Evolutionary conservation across 257 asterid genomes (phyloP), one percentile per base, ranked within the genome.

Genomic region (Nemophila menziesii): DNA sequence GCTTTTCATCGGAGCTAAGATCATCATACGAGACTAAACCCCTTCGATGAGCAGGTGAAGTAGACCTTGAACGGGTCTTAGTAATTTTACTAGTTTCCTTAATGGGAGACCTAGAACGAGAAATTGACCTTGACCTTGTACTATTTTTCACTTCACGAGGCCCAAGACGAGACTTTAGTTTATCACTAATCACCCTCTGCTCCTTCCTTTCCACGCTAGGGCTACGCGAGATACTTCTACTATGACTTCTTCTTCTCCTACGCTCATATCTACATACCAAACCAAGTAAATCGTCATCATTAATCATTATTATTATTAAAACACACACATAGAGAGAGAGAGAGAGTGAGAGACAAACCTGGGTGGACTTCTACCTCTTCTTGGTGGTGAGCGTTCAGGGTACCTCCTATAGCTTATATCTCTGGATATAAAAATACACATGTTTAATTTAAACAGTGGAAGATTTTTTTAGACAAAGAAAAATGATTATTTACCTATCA

Each of bases 351-450:
- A 14, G 17, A 29, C 65, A 11, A 43, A 90, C 99, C 99, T 90
- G 41, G 87, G 86, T 11, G 99, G 94, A 62, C 77, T 85, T 69
- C 94, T 74, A 71, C 76, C 93, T 58, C 89, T 69, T 37, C 81
- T 56, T 51, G 46, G 81, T 34, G 94, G 90, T 33, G 98, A 72
- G 42, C 76, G 77, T 11, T 78, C 81, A 42, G 68, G 71, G 60
- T 65, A 59, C 51, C 72, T 45, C 51, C 95, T 70, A 76, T 78
- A 69, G 73, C 70, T 73, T 62, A 81, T 38, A 68, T 78, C 69
- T 78, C 99, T 81, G 52, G 20, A 57, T 59, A 14, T 4, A 19
- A 18, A 20, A 38, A 33, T 34, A 20, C 4, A 33, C 22, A 22
- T 45, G n/a, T n/a, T n/a, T n/a, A n/a, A n/a, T 36, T 19, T 39